Conservation (phyloP, 2,329 filamentous ascomycete genomes). For the Talaromyces sp. region DNA sequence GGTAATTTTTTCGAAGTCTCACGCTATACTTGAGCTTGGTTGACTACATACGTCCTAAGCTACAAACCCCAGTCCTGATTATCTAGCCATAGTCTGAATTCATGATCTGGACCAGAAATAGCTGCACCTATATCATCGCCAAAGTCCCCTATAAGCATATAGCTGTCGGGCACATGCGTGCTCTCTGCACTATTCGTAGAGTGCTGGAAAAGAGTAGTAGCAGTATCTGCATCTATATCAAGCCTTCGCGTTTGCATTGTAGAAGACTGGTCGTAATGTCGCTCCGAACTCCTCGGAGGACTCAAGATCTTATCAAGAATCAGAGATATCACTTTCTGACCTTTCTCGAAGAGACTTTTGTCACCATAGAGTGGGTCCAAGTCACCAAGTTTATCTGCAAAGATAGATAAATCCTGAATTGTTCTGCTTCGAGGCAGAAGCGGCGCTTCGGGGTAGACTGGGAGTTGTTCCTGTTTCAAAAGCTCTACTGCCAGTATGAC, state of each 20-base stretch:
- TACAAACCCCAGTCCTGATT: neutral
- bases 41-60: neutral
- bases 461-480: neutral
- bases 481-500: neutral
- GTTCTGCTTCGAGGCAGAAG: neutral
- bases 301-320: slow-evolving; percentile 3
- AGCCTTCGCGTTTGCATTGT: neutral
- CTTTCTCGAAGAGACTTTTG: neutral
- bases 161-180: neutral
- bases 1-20: neutral
- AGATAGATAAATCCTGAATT: slow-evolving; percentile 1
- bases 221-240: neutral
- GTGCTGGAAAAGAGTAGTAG: neutral
- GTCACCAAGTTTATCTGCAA: neutral
- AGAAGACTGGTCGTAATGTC: neutral
- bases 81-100: neutral
- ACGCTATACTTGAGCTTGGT: neutral
- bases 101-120: neutral
- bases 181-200: neutral
- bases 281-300: neutral
- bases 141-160: neutral
- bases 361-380: neutral
- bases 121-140: neutral
- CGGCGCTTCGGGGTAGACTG: neutral
- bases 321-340: neutral